Percentiles rank a stretch among this genome's conserved stretches.
phyloP scores from a whole-genome alignment of 2,329 filamentous ascomycete species.

The Rutstroemia sp. region DNA sequence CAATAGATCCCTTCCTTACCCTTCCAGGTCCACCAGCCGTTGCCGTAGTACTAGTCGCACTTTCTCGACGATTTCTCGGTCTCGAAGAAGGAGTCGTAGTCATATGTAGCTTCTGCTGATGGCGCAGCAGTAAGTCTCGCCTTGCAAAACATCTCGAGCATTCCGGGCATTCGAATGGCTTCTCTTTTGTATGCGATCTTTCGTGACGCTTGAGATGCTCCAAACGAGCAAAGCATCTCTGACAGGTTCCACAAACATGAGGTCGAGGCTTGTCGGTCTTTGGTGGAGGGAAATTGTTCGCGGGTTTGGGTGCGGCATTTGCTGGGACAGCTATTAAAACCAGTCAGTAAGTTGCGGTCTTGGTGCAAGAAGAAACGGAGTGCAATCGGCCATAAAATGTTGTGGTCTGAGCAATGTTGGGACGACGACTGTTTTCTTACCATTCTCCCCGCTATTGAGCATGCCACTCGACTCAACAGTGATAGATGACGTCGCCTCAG shows the following conservation, averaged over 20 bases:
- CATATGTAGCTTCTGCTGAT: conserved; percentile 98
- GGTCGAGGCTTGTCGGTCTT: conserved; percentile 97
- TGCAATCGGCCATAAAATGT: background rate
- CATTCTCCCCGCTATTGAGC: conserved; percentile 25
- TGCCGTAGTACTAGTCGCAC: conserved; percentile 64
- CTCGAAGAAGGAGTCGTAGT: conserved; percentile 81
- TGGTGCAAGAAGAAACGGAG: background rate
- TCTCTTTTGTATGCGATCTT: conserved; percentile 93
- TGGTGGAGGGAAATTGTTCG: conserved; percentile 56
- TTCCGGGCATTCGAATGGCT: conserved; percentile 95
- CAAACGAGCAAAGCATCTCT: conserved; percentile 84
- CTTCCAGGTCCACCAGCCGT: conserved; percentile 55
- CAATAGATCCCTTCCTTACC: conserved; percentile 89
- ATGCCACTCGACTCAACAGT: conserved; percentile 23
- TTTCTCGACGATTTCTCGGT: conserved; percentile 83
- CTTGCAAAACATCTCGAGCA: conserved; percentile 92
- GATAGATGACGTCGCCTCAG: conserved; percentile 25
- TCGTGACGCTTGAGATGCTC: conserved; percentile 98
- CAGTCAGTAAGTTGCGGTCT: background rate
- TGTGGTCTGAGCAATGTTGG: background rate
- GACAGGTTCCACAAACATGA: conserved; percentile 87
- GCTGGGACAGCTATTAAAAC: background rate
- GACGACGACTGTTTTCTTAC: conserved; percentile 18
- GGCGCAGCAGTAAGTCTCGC: conserved; percentile 81
- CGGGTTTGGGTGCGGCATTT: conserved; percentile 20